Evolutionary conservation across 495 filamentous ascomycete species (phyloP), one percentile per base, ranked within the genome.

Genomic region (Aeminium ludgeri): DNA sequence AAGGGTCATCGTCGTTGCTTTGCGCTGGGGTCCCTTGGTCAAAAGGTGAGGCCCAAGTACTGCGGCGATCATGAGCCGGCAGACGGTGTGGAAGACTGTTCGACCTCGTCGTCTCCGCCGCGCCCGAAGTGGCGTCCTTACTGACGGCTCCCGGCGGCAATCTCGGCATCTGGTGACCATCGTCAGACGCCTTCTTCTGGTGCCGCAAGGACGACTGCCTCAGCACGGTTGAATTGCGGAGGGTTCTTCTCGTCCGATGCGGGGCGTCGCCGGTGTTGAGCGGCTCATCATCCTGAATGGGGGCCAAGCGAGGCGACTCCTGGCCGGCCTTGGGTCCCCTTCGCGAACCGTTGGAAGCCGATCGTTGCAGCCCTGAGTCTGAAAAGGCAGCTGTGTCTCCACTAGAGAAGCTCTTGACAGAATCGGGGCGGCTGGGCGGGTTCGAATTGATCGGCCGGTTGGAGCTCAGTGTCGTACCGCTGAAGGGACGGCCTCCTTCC

Each of bases 341-440:
- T 35, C 33, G 10, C 12, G 10, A 15, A 6, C 33, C 10, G 33
- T 35, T 15, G 17, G 33, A 35, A 15, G 7, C 8, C 6, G 17
- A 13, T 7, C 33, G 33, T 35, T 35, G 12, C 7, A 35, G 13
- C 10, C 6, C 17, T 7, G 33, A 7, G 5, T 6, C 10, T 16
- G 36, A 7, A 6, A 17, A 28, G 6, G 36, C 36, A 8, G 6
- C 36, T 6, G 17, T 6, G 10, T 34, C 36, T 8, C 6, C 20
- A 33, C 30, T 36, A 8, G 36, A 15, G 8, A 45, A 17, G 28
- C 36, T 40, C 15, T 40, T 30, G 3, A 46, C 18, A 11, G 44
- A 47, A 25, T 7, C 18, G 1, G 38, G 31, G 16, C 39, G 38
- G 33, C 38, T 31, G 10, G 19, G 25, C 18, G 23, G 7, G 38